Conservation (phyloP, 768 basidiomycete species). For the Lepiota venenata region DNA sequence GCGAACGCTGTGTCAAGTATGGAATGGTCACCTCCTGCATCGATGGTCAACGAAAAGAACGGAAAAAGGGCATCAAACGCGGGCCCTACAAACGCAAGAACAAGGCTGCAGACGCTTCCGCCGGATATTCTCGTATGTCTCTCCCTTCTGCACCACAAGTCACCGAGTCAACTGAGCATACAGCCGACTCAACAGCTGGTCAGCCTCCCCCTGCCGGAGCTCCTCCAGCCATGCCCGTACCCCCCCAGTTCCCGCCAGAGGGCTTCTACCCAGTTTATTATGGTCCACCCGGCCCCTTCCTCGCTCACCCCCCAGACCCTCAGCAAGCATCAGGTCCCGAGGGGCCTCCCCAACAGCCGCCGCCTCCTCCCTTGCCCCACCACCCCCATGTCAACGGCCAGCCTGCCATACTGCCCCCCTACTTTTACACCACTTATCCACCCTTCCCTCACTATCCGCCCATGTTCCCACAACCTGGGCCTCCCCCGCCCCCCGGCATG, state of each 20-base stretch:
- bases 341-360: conserved; percentile 21
- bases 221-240: conserved; percentile 12
- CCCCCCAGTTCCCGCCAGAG: conserved; percentile 24
- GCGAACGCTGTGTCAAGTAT: conserved; percentile 88
- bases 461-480: conserved; percentile 26
- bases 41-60: conserved; percentile 90
- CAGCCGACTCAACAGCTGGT: conserved; percentile 27
- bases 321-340: conserved; percentile 25
- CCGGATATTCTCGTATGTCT: conserved; percentile 16
- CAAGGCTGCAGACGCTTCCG: conserved; percentile 23
- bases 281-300: conserved; percentile 31
- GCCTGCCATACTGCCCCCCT: conserved; percentile 36
- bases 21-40: conserved; percentile 74
- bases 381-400: conserved; percentile 30
- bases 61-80: conserved; percentile 87
- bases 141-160: conserved; percentile 36
- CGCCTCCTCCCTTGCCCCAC: not conserved
- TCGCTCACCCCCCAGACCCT: conserved; percentile 28
- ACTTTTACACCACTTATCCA: conserved; percentile 33
- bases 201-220: conserved; percentile 21
- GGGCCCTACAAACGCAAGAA: conserved; percentile 78
- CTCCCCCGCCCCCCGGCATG: conserved; percentile 13
- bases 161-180: conserved; percentile 25
- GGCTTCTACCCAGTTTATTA: conserved; percentile 40
- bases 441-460: conserved; percentile 35